These are phyloP conservation scores for Macrophomina pseudophaseolina DNA, from an alignment of 2,329 filamentous ascomycete species.

Conservation along the genomic window DNA sequence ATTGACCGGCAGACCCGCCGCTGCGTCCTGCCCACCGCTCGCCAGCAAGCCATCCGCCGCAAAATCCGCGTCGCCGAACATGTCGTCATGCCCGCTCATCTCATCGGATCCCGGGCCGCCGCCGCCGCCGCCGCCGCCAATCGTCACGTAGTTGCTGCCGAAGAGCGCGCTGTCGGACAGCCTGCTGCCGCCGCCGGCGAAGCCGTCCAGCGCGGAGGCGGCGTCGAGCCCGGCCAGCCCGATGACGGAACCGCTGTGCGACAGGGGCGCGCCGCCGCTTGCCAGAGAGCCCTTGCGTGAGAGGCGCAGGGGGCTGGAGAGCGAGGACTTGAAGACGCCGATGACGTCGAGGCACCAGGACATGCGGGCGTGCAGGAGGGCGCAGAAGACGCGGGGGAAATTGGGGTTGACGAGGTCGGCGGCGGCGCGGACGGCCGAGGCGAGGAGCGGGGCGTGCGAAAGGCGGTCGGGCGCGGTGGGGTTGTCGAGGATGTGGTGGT, in stretches of 20 bases:
- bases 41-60: neutral
- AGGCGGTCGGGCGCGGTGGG: neutral
- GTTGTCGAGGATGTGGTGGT: conserved; percentile 1
- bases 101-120: neutral
- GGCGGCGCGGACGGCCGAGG: neutral
- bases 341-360: conserved; percentile 4
- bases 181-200: too few relatives aligned
- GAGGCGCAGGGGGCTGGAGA: neutral
- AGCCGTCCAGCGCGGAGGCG: neutral
- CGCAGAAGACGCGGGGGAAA: conserved; percentile 9
- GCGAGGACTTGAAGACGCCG: neutral
- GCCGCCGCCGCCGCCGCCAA: neutral
- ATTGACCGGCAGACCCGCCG: neutral
- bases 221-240: neutral
- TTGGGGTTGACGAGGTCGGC: neutral
- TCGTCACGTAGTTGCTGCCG: neutral
- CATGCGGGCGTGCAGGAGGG: neutral
- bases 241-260: neutral
- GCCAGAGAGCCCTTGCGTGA: neutral
- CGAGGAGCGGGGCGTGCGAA: neutral
- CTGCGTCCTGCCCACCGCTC: neutral
- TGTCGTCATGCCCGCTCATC: neutral
- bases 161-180: neutral
- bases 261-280: neutral
- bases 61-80: neutral